Percentiles rank a stretch among this genome's conserved stretches.
These are phyloP conservation scores for Canavalia ensiformis DNA, from an alignment of 306 rosid genomes.

Conservation along the genomic window DNA sequence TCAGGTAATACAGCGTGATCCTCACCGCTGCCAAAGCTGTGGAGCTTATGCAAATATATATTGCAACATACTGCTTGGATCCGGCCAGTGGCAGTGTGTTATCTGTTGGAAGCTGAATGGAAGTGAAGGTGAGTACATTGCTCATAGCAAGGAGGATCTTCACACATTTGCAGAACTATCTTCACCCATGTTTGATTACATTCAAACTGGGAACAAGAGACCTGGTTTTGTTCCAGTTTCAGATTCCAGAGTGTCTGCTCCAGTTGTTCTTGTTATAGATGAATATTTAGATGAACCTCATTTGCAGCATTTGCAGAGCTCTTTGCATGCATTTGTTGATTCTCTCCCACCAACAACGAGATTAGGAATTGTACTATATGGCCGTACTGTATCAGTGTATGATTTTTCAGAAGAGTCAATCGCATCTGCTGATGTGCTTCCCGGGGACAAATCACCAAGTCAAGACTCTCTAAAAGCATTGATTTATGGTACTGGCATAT, in stretches of 20 bases:
- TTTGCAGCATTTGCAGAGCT: conserved; percentile 88
- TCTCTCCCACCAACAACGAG: conserved; percentile 88
- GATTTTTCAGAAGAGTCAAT: conserved; percentile 89
- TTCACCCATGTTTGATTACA: conserved; percentile 85
- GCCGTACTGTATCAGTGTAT: conserved; percentile 91
- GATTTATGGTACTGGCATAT: conserved; percentile 93
- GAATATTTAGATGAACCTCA: conserved; percentile 97
- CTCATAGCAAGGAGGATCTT: conserved; percentile 81
- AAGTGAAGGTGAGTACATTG: conserved; percentile 88
- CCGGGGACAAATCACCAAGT: conserved; percentile 85
- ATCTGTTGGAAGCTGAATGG: conserved; percentile 84
- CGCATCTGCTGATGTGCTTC: conserved; percentile 98
- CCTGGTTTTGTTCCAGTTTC: conserved; percentile 95
- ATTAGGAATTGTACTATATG: conserved; percentile 86
- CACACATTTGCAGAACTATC: conserved; percentile 86
- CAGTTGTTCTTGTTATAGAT: conserved; percentile 89
- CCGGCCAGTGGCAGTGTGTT: conserved; percentile 99
- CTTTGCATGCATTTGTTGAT: conserved; percentile 95
- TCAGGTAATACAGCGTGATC: conserved; percentile 88
- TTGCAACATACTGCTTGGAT: conserved; percentile 86
- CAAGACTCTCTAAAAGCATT: conserved; percentile 77
- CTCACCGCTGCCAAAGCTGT: conserved; percentile 94
- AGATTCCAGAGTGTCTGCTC: conserved; percentile 93
- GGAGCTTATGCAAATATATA: conserved; percentile 92
- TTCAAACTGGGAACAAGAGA: conserved; percentile 91